Evolutionary conservation across 73 alveolate genomes (phyloP).

Genomic region (Paramecium sonneborni): DNA sequence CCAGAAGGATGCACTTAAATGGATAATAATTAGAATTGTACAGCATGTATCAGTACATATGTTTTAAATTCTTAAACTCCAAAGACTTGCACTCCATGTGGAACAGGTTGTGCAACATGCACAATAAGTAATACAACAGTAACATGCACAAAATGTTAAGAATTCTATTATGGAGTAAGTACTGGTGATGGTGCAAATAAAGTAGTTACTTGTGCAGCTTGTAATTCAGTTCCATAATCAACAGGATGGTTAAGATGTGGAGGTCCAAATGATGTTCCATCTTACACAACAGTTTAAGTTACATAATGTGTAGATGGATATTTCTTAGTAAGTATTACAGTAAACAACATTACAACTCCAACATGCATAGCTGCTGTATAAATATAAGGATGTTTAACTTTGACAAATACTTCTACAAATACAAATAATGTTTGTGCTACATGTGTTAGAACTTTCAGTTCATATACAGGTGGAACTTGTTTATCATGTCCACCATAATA

Average conservation of each 20-base stretch:
- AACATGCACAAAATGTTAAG: constrained; percentile 17
- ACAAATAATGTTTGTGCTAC: constrained; percentile 26
- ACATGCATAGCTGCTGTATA: not conserved
- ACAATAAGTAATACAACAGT: not conserved
- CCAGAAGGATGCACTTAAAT: not conserved
- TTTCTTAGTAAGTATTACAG: not conserved
- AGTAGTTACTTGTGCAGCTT: not conserved
- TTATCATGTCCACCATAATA: not conserved
- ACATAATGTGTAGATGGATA: constrained; percentile 33
- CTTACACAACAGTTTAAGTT: not conserved
- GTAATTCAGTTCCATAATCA: not conserved
- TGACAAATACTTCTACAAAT: not conserved
- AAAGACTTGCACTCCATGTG: constrained; percentile 35
- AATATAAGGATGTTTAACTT: not conserved
- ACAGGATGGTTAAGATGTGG: constrained; percentile 31
- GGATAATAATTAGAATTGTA: constrained; percentile 5
- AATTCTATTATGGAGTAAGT: not conserved
- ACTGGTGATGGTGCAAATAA: not conserved
- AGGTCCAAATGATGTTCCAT: not conserved
- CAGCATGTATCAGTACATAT: not conserved
- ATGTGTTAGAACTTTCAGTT: not conserved
- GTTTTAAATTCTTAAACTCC: not conserved
- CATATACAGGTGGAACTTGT: not conserved
- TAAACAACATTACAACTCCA: not conserved
- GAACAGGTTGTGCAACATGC: not conserved